These are phyloP conservation scores for Fusarium sp. DNA, from an alignment of 2,329 filamentous ascomycete genomes.

Conservation along the genomic window DNA sequence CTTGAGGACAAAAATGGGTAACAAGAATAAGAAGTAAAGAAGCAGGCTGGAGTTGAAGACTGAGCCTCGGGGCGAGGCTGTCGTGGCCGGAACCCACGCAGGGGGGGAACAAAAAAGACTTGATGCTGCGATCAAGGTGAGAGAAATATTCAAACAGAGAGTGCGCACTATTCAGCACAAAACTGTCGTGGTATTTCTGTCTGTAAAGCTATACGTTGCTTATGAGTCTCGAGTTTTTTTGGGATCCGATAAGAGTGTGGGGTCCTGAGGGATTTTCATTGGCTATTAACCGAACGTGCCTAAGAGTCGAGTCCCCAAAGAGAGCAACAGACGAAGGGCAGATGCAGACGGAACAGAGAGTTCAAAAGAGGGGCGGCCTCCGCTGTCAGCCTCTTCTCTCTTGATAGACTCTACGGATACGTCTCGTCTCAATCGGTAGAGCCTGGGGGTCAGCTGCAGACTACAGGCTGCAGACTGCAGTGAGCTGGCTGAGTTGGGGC, in stretches of 20 bases:
- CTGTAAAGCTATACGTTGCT: background rate
- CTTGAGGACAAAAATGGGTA: background rate
- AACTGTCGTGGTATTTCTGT: background rate
- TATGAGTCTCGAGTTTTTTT: background rate
- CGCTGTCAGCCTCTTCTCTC: slow-evolving; percentile 49
- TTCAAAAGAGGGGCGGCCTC: slow-evolving; percentile 42
- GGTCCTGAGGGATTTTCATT: slow-evolving; percentile 41
- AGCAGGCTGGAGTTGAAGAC: slow-evolving; percentile 26
- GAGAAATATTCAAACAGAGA: background rate
- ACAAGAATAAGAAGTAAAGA: slow-evolving; percentile 22
- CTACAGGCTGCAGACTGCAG: slow-evolving; percentile 22
- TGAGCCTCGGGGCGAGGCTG: slow-evolving; percentile 48
- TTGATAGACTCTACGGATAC: slow-evolving; percentile 2
- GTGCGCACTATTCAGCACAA: background rate
- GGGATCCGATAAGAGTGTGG: slow-evolving; percentile 4
- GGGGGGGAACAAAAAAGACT: slow-evolving; percentile 14
- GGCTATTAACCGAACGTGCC: slow-evolving; percentile 46
- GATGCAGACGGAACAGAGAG: slow-evolving; percentile 6
- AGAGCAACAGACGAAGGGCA: slow-evolving; percentile 25
- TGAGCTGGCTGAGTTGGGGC: slow-evolving; percentile 34
- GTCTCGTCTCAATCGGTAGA: background rate
- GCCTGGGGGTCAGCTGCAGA: slow-evolving; percentile 28
- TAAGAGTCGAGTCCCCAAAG: slow-evolving; percentile 17
- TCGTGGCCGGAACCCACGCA: slow-evolving; percentile 35
- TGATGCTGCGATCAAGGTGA: background rate